Percentiles rank a stretch among this genome's conserved stretches.
These are phyloP conservation scores for Mortierella antarctica DNA, from an alignment of 192 early-diverging fungal genomes.

Conservation along the genomic window DNA sequence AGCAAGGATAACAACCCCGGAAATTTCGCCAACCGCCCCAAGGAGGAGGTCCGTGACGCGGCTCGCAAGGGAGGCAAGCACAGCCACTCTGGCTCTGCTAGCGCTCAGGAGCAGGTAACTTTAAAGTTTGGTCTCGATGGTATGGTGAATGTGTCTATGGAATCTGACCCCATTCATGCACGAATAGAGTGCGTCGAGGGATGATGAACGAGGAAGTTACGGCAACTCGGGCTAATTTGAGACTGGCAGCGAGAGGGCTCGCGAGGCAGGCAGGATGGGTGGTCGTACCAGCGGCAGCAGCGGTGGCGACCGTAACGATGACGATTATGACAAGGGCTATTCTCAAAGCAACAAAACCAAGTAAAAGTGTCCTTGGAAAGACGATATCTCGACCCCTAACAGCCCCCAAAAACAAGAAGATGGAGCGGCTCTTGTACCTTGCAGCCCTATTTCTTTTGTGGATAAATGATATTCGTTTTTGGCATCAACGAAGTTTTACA, in stretches of 20 bases:
- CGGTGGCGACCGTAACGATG: neutral
- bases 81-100: conserved; percentile 48
- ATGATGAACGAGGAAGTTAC: conserved; percentile 8
- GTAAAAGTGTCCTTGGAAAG: no score
- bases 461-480: no score
- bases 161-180: neutral
- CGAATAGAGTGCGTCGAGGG: conserved; percentile 40
- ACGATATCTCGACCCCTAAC: no score
- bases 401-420: no score
- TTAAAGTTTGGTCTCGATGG: neutral
- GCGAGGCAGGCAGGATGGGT: conserved; percentile 51
- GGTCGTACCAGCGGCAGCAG: conserved; percentile 17
- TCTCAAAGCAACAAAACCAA: no score
- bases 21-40: conserved; percentile 55
- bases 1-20: conserved; percentile 26
- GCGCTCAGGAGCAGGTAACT: conserved; percentile 40
- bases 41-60: conserved; percentile 47
- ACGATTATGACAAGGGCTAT: no score
- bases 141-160: neutral
- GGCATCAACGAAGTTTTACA: no score
- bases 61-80: conserved; percentile 48
- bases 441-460: no score
- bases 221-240: conserved; percentile 39
- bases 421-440: no score
- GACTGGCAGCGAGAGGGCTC: conserved; percentile 43